phyloP scores from a whole-genome alignment of 1,284 basidiomycete species.

The Lentinula novae-zelandiae region DNA sequence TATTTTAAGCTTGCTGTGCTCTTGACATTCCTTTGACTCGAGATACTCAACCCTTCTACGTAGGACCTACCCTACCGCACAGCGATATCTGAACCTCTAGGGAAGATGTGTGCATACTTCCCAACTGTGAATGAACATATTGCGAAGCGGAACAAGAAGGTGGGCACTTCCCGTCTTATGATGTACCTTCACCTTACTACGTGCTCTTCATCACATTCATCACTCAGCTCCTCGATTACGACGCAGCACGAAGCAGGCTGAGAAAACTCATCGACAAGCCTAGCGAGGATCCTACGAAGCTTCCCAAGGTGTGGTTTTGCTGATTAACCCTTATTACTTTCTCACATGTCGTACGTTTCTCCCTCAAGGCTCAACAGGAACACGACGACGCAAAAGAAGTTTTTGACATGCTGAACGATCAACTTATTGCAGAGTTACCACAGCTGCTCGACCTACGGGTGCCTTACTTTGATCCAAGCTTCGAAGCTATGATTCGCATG shows the following conservation, averaged over 20 bases:
- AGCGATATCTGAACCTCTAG: conserved; percentile 92
- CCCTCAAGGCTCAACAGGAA: conserved; percentile 82
- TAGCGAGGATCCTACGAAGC: conserved; percentile 87
- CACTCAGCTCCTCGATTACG: conserved; percentile 87
- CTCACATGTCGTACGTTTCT: background rate
- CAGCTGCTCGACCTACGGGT: conserved; percentile 92
- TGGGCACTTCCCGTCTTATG: conserved; percentile 26
- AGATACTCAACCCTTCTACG: background rate
- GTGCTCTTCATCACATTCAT: background rate
- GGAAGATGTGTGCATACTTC: conserved; percentile 96
- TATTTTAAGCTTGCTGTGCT: too few relatives aligned
- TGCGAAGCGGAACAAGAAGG: conserved; percentile 95
- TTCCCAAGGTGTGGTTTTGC: conserved; percentile 64
- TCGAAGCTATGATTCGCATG: conserved; percentile 98
- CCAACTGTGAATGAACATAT: conserved; percentile 94
- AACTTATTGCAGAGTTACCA: conserved; percentile 89
- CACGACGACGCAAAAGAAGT: conserved; percentile 92
- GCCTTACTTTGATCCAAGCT: conserved; percentile 97
- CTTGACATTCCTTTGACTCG: too few relatives aligned
- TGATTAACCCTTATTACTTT: background rate
- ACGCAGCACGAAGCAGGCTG: conserved; percentile 84
- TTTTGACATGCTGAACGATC: conserved; percentile 91
- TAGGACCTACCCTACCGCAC: conserved; percentile 94
- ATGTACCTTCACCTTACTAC: background rate
- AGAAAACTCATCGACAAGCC: conserved; percentile 93